Conservation (phyloP, 176 grass and related monocot genomes). For the Echinochloa phyllopogon region DNA sequence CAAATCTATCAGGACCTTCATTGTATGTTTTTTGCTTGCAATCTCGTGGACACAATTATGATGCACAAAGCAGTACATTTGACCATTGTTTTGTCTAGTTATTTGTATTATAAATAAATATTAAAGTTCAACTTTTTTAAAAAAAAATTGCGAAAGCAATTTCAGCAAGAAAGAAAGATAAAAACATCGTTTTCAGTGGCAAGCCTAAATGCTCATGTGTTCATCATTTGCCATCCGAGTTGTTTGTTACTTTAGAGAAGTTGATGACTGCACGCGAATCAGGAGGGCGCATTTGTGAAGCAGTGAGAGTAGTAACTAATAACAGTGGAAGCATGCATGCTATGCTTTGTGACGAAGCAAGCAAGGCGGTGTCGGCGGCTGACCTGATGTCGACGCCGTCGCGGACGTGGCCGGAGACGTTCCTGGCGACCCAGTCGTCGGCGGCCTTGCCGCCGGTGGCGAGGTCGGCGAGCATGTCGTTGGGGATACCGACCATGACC, state of each 20-base stretch:
- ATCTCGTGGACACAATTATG: neutral
- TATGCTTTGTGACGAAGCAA: neutral
- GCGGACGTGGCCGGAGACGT: constrained; percentile 63
- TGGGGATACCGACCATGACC: constrained; percentile 94
- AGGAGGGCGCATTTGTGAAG: neutral
- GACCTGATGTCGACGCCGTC: constrained; percentile 86
- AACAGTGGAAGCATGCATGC: neutral
- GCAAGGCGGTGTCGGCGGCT: neutral
- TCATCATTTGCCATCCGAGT: neutral
- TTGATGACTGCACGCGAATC: neutral
- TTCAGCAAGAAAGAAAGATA: neutral
- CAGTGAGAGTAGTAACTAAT: neutral
- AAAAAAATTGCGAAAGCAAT: neutral
- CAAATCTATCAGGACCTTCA: neutral
- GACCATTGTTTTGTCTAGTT: neutral
- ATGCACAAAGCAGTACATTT: neutral
- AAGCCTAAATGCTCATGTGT: neutral
- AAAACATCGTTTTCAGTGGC: neutral
- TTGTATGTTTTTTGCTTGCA: neutral
- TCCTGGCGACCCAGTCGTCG: constrained; percentile 70
- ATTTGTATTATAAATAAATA: neutral
- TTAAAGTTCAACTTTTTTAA: neutral
- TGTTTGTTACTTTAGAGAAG: neutral
- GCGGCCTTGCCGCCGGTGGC: constrained; percentile 51
- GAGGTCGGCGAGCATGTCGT: constrained; percentile 69